Conservation (phyloP, 805 yeast genomes). For the Kluyveromyces siamensis region DNA sequence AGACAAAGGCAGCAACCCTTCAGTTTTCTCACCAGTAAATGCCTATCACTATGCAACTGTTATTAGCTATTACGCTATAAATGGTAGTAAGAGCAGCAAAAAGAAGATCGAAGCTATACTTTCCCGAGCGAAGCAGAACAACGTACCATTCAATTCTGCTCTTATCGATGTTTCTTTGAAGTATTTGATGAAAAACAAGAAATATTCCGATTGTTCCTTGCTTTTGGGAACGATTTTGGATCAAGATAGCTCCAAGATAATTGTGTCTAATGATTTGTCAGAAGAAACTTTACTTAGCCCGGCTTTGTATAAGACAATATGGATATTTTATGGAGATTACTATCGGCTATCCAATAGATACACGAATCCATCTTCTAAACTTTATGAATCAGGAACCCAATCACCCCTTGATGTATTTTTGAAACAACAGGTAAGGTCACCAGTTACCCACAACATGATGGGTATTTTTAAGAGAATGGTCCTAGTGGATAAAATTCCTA, state of each 20-base stretch:
- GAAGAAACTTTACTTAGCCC: neutral
- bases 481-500: neutral
- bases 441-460: neutral
- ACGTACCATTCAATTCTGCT: constrained; percentile 27
- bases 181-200: constrained; percentile 23
- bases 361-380: neutral
- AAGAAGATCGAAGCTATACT: constrained; percentile 24
- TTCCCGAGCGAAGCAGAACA: constrained; percentile 22
- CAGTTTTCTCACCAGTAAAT: constrained; percentile 29
- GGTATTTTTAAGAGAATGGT: neutral
- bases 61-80: constrained; percentile 27
- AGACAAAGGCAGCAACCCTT: constrained; percentile 8
- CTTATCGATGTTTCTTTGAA: constrained; percentile 32
- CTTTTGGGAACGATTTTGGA: neutral
- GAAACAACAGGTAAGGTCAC: neutral
- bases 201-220: constrained; percentile 21
- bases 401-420: neutral
- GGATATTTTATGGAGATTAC: neutral
- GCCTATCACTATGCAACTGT: constrained; percentile 36
- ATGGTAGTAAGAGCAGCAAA: constrained; percentile 12
- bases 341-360: neutral
- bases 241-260: neutral
- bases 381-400: neutral
- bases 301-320: neutral
- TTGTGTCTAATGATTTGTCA: neutral